Conservation (phyloP, 305 asterid species). For the Lippia alba region DNA sequence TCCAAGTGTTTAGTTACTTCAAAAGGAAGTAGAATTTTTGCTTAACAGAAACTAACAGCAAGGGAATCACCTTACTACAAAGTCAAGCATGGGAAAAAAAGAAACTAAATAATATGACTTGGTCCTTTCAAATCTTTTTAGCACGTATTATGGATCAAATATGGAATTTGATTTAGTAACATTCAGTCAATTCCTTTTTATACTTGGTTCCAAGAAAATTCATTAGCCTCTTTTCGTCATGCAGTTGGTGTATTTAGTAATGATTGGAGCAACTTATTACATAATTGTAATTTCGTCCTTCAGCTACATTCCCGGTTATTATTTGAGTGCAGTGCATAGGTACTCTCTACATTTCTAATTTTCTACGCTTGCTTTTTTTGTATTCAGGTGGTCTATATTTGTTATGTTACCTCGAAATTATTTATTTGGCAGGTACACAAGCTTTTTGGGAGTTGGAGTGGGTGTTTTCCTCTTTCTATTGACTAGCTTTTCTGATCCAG, state of each 20-base stretch:
- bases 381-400: constrained; percentile 29
- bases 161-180: constrained; percentile 15
- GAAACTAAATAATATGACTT: constrained; percentile 8
- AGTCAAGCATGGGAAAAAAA: constrained; percentile 7
- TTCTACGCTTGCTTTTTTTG: constrained; percentile 27
- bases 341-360: constrained; percentile 33
- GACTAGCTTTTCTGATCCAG: constrained; percentile 99
- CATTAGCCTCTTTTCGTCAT: constrained; percentile 32
- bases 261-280: constrained; percentile 82
- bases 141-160: constrained; percentile 7
- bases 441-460: constrained; percentile 90
- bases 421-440: constrained; percentile 65
- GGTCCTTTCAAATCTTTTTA: constrained; percentile 12
- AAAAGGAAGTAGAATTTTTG: constrained; percentile 2
- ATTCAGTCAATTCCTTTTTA: constrained; percentile 10
- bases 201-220: constrained; percentile 18
- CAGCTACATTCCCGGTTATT: constrained; percentile 88
- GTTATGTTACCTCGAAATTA: constrained; percentile 30
- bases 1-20: constrained; percentile 1
- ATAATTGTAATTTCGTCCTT: constrained; percentile 66
- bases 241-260: constrained; percentile 81
- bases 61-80: constrained; percentile 1
- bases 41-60: constrained; percentile 16
- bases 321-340: constrained; percentile 87
- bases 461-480: constrained; percentile 85